These are phyloP conservation scores for Physocladia obscura DNA, from an alignment of 192 early-diverging fungal genomes.

Conservation along the genomic window DNA sequence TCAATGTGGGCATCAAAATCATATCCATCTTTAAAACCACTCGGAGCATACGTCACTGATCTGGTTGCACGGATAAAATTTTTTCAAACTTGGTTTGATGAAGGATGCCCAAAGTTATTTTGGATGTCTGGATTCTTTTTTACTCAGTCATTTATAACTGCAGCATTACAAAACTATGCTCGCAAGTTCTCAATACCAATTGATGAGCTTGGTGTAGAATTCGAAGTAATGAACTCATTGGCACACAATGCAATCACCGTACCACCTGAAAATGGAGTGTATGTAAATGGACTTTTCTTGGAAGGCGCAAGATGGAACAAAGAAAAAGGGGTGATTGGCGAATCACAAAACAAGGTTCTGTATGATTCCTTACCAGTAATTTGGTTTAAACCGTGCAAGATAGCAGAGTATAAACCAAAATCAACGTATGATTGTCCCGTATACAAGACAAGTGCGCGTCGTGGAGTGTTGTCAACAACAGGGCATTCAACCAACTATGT, in stretches of 20 bases:
- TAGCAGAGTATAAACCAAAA: constrained; percentile 34
- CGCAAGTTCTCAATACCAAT: constrained; percentile 61
- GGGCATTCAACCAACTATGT: constrained; percentile 70
- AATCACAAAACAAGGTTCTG: constrained; percentile 57
- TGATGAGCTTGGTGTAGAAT: constrained; percentile 59
- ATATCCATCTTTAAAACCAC: constrained; percentile 63
- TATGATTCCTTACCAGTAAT: constrained; percentile 63
- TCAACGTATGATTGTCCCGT: constrained; percentile 58
- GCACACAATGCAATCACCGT: constrained; percentile 9
- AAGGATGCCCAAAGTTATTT: constrained; percentile 55
- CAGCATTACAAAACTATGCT: constrained; percentile 64
- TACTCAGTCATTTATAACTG: constrained; percentile 69
- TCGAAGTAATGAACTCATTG: constrained; percentile 43
- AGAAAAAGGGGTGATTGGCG: constrained; percentile 45
- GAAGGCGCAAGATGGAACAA: constrained; percentile 60
- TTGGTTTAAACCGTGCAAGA: constrained; percentile 60
- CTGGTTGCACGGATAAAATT: constrained; percentile 54
- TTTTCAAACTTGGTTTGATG: constrained; percentile 59
- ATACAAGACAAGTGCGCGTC: constrained; percentile 63
- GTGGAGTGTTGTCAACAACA: constrained; percentile 62
- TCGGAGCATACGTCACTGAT: constrained; percentile 58
- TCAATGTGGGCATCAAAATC: constrained; percentile 62
- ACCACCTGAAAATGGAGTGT: constrained; percentile 51
- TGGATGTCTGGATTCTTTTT: constrained; percentile 72
- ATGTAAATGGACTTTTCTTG: constrained; percentile 55